These are phyloP conservation scores for Yamadazyma songkhlaensis DNA, from an alignment of 1,139 yeast species.

Conservation along the genomic window DNA sequence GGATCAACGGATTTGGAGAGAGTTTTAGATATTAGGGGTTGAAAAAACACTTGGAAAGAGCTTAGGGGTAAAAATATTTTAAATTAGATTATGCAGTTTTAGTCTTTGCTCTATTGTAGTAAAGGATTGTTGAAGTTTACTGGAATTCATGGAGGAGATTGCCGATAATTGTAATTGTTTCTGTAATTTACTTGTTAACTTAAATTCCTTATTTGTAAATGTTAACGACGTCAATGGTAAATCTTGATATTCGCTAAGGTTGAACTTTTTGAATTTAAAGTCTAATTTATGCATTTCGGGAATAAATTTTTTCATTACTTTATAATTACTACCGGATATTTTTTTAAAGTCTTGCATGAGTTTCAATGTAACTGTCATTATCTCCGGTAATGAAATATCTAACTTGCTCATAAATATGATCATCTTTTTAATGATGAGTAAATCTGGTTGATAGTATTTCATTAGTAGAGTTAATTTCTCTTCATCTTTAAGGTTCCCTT, in stretches of 20 bases:
- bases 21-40: too few species aligned
- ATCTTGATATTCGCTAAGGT: neutral
- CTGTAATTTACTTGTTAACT: neutral
- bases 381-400: conserved; percentile 5
- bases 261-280: conserved; percentile 7
- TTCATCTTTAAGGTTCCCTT: neutral
- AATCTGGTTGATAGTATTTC: conserved; percentile 7
- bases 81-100: neutral
- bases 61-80: neutral
- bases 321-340: conserved; percentile 2
- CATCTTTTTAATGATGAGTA: conserved; percentile 6
- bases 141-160: neutral
- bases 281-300: conserved; percentile 6
- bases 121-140: conserved; percentile 5
- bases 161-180: too few species aligned
- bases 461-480: conserved; percentile 8
- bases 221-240: neutral
- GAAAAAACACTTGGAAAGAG: too few species aligned
- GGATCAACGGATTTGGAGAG: too few species aligned
- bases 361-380: conserved; percentile 5
- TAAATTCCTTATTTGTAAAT: neutral
- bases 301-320: conserved; percentile 7
- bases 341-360: conserved; percentile 8
- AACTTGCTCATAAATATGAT: conserved; percentile 6
- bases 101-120: conserved; percentile 7